Evolutionary conservation across 1,139 yeast genomes (phyloP).

Genomic region (Wickerhamomyces sp.): DNA sequence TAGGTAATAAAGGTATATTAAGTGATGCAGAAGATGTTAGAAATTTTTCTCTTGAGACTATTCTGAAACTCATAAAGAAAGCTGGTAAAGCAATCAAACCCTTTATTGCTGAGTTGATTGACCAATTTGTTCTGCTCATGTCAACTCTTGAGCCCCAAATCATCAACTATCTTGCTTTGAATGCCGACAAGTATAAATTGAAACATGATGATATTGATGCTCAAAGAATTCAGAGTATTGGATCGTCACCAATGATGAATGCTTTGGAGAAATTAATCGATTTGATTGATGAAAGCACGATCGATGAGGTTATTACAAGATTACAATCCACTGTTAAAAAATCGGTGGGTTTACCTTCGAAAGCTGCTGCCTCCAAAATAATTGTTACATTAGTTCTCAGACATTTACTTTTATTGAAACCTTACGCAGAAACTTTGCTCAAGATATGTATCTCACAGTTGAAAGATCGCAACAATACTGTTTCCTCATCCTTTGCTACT

Average conservation of each 20-base stretch:
- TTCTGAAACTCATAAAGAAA: conserved; percentile 64
- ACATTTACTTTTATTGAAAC: conserved; percentile 48
- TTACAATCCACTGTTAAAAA: conserved; percentile 47
- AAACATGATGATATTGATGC: conserved; percentile 72
- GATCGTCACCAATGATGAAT: conserved; percentile 86
- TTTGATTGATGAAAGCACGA: conserved; percentile 41
- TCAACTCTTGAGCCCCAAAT: conserved; percentile 91
- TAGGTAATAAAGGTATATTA: conserved; percentile 74
- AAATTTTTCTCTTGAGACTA: conserved; percentile 67
- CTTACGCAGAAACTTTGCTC: conserved; percentile 61
- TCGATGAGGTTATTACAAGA: conserved; percentile 48
- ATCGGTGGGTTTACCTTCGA: conserved; percentile 88
- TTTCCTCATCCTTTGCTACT: conserved; percentile 72
- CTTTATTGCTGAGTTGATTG: conserved; percentile 65
- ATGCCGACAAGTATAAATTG: conserved; percentile 84
- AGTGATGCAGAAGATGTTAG: conserved; percentile 87
- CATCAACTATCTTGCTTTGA: conserved; percentile 76
- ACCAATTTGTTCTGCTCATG: conserved; percentile 66
- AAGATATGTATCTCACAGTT: conserved; percentile 56
- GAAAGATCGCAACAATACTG: conserved; percentile 66
- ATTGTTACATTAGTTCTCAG: conserved; percentile 60
- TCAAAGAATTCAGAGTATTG: conserved; percentile 66
- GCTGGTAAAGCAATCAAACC: conserved; percentile 58
- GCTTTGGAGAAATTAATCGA: conserved; percentile 72
- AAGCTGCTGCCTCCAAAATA: conserved; percentile 81